These are phyloP conservation scores for Ophiostoma australiae DNA, from an alignment of 2,329 filamentous ascomycete genomes.

Conservation along the genomic window DNA sequence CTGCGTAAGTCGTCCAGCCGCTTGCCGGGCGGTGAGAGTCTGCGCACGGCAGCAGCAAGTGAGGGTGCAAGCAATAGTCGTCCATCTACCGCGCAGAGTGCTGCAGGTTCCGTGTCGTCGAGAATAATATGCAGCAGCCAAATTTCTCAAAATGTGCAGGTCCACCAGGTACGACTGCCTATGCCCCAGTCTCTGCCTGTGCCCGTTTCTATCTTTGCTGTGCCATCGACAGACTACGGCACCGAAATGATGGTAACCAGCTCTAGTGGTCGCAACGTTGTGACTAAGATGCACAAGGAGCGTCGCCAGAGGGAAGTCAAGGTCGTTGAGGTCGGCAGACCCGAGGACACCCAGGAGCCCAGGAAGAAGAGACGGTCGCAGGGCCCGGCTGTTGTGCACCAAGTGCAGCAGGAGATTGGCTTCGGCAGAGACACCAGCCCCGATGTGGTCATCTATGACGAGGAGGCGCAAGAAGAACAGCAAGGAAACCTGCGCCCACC, in stretches of 20 bases:
- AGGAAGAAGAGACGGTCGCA: conserved; percentile 17
- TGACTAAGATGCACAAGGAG: conserved; percentile 20
- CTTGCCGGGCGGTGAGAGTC: conserved; percentile 35
- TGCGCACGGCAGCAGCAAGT: background rate
- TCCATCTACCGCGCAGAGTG: background rate
- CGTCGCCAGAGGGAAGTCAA: background rate
- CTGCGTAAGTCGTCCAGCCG: conserved; percentile 48
- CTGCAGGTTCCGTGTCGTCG: background rate
- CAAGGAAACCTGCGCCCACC: background rate
- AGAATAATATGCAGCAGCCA: conserved; percentile 11
- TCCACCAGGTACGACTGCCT: conserved; percentile 22
- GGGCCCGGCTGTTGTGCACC: conserved; percentile 21
- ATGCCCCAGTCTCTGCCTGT: background rate
- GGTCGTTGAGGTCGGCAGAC: background rate
- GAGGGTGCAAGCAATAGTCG: conserved; percentile 2
- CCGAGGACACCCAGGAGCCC: background rate
- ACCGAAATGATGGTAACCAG: background rate
- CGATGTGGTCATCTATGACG: background rate
- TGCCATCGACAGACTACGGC: background rate
- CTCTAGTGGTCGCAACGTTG: background rate
- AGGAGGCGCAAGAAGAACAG: background rate
- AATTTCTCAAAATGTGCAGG: conserved; percentile 8
- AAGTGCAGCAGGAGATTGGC: conserved; percentile 9
- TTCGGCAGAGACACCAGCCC: background rate
- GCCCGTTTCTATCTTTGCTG: background rate